Percentiles rank a stretch among this genome's conserved stretches.
These are phyloP conservation scores for Wickerhamiella lipophila DNA, from an alignment of 805 yeast species.

Conservation along the genomic window DNA sequence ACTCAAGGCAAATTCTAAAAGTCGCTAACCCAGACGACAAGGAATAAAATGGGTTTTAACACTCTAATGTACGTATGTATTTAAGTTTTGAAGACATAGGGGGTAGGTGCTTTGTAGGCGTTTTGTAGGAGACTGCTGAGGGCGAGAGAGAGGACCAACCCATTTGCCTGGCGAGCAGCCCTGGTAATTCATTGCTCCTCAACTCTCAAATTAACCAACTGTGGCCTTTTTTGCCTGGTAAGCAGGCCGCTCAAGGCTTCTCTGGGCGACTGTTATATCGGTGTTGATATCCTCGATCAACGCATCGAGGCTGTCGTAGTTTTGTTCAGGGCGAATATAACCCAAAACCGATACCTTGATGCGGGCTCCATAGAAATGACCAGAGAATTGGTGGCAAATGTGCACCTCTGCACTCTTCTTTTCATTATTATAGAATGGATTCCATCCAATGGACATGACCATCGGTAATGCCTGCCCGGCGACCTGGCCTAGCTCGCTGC, in stretches of 20 bases:
- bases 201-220: not conserved
- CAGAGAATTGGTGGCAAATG: constrained; percentile 56
- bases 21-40: constrained; percentile 78
- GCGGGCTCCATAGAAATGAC: constrained; percentile 70
- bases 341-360: constrained; percentile 66
- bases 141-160: no score
- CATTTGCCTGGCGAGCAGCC: no score
- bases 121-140: no score
- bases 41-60: constrained; percentile 2
- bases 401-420: constrained; percentile 76
- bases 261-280: constrained; percentile 60
- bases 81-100: constrained; percentile 6
- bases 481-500: constrained; percentile 33
- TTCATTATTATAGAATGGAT: constrained; percentile 75
- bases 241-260: constrained; percentile 34
- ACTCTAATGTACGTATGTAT: constrained; percentile 12
- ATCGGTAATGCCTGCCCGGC: constrained; percentile 51
- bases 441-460: constrained; percentile 94
- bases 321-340: constrained; percentile 78
- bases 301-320: constrained; percentile 75
- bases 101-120: no score
- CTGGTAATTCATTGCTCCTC: no score
- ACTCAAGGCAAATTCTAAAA: constrained; percentile 63
- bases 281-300: constrained; percentile 68
- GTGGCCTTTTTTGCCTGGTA: constrained; percentile 29